phyloP scores from a whole-genome alignment of 2,329 filamentous ascomycete genomes.

The Shiraia bambusicola region DNA sequence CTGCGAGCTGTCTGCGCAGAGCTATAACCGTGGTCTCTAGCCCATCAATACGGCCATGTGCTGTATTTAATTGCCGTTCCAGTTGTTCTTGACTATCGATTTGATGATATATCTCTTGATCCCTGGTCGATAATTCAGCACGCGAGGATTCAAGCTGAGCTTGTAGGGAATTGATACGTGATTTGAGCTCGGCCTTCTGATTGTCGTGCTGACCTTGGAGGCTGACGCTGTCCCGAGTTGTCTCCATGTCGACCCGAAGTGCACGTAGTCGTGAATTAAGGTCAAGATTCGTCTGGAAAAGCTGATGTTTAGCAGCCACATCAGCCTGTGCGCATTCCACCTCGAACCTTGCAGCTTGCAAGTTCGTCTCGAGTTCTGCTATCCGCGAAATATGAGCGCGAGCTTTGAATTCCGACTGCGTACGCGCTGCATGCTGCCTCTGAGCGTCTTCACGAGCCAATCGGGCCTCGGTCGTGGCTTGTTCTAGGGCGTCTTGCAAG shows the following conservation, averaged over 20 bases:
- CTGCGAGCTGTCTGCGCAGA: constrained; percentile 38
- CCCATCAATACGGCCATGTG: constrained; percentile 33
- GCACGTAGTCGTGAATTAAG: constrained; percentile 24
- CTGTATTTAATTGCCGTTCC: constrained; percentile 27
- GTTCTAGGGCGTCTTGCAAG: constrained; percentile 29
- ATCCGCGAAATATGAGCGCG: constrained; percentile 15
- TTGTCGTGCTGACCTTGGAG: constrained; percentile 2
- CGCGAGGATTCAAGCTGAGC: constrained; percentile 25
- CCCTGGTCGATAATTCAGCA: constrained; percentile 22
- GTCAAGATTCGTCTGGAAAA: constrained; percentile 27
- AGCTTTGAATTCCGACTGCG: constrained; percentile 8
- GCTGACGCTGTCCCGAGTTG: constrained; percentile 5
- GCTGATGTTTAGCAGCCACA: constrained; percentile 26
- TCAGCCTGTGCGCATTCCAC: constrained; percentile 30
- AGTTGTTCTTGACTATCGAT: constrained; percentile 21
- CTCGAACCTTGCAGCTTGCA: constrained; percentile 27
- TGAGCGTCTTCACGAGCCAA: constrained; percentile 27
- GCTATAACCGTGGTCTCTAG: constrained; percentile 28
- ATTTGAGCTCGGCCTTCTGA: constrained; percentile 4
- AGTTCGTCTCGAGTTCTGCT: constrained; percentile 24
- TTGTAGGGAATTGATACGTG: constrained; percentile 14
- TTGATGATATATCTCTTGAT: constrained; percentile 29
- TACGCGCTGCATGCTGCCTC: constrained; percentile 10
- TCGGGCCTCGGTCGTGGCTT: constrained; percentile 29
- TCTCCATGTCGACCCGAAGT: constrained; percentile 23